These are phyloP conservation scores for Alternaria consortialis DNA, from an alignment of 2,329 filamentous ascomycete species.

Conservation along the genomic window DNA sequence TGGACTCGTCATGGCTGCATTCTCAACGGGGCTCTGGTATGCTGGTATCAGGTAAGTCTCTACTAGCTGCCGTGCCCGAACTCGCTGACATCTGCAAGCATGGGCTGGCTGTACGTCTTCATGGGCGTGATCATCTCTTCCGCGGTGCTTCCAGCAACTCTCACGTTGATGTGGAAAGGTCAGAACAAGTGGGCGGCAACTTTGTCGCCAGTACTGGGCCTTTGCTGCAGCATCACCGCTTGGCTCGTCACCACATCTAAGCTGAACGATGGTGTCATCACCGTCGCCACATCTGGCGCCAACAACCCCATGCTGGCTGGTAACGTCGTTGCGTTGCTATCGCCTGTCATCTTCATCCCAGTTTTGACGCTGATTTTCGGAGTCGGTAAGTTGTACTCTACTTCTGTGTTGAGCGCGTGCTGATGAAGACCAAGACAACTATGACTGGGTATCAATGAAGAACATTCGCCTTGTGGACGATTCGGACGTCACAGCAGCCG, in stretches of 20 bases:
- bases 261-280: conserved; percentile 46
- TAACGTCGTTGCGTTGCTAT: conserved; percentile 82
- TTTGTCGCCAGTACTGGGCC: conserved; percentile 72
- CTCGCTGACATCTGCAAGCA: conserved; percentile 47
- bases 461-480: conserved; percentile 81
- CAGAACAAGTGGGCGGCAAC: conserved; percentile 80
- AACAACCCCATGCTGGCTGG: conserved; percentile 86
- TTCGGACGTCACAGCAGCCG: conserved; percentile 70
- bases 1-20: conserved; percentile 79
- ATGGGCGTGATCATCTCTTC: conserved; percentile 92
- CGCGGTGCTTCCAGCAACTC: conserved; percentile 81
- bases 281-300: conserved; percentile 64
- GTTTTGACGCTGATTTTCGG: conserved; percentile 75
- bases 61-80: neutral
- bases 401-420: conserved; percentile 30
- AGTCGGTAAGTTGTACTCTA: conserved; percentile 21
- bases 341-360: conserved; percentile 77
- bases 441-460: conserved; percentile 86
- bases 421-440: conserved; percentile 75
- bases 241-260: conserved; percentile 50
- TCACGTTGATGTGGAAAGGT: conserved; percentile 81
- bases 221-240: conserved; percentile 70
- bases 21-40: conserved; percentile 73
- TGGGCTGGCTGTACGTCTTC: conserved; percentile 87
- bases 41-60: conserved; percentile 37